These are phyloP conservation scores for Sporothrix schenckii DNA, from an alignment of 2,329 filamentous ascomycete genomes.

Conservation along the genomic window DNA sequence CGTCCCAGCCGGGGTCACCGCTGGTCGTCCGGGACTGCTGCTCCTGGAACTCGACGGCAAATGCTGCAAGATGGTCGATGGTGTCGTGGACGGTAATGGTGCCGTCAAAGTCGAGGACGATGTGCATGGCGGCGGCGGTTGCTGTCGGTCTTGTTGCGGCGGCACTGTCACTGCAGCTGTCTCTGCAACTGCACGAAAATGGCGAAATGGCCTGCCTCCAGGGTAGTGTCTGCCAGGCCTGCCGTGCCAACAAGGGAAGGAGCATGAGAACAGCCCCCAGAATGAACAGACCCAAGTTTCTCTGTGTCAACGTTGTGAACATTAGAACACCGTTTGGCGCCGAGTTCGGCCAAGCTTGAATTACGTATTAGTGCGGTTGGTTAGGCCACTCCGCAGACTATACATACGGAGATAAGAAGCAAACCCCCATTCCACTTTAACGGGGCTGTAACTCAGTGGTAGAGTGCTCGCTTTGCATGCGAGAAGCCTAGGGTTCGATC, in stretches of 20 bases:
- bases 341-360: background rate
- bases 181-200: background rate
- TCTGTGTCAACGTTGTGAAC: background rate
- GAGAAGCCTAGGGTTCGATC: slow-evolving; percentile 44
- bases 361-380: background rate
- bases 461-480: slow-evolving; percentile 44
- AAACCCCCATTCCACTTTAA: background rate
- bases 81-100: slow-evolving; percentile 61
- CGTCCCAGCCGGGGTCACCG: slow-evolving; percentile 38
- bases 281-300: background rate
- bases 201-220: background rate
- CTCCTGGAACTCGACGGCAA: slow-evolving; percentile 47
- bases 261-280: background rate
- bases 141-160: background rate
- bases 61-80: slow-evolving; percentile 52
- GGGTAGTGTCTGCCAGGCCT: background rate
- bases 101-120: slow-evolving; percentile 63
- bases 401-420: slow-evolving; percentile 14
- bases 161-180: background rate
- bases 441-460: slow-evolving; percentile 41
- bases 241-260: background rate
- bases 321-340: background rate
- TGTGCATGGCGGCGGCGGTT: slow-evolving; percentile 42
- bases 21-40: slow-evolving; percentile 14
- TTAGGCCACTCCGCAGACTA: background rate